phyloP scores from a whole-genome alignment of 1,284 basidiomycete species.

The Tilletia horrida region DNA sequence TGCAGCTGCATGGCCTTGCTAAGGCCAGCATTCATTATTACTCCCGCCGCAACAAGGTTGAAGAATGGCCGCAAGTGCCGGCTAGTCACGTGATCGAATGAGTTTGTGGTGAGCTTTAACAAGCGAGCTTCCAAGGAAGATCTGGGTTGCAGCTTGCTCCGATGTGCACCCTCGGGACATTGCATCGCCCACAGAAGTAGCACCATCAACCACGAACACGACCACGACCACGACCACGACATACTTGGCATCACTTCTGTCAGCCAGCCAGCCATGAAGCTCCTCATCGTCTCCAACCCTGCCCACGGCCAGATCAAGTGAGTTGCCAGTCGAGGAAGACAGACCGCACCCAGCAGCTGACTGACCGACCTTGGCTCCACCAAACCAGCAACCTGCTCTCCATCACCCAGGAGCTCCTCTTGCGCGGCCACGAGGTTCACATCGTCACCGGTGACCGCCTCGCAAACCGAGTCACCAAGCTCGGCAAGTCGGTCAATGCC shows the following conservation, averaged over 20 bases:
- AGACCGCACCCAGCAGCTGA: not conserved
- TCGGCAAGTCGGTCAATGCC: not conserved
- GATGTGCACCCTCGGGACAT: not conserved
- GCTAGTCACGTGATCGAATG: no score
- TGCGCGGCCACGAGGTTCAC: conserved; percentile 26
- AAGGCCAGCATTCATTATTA: no score
- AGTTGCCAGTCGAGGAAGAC: not conserved
- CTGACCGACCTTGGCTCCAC: not conserved
- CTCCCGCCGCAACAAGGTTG: no score
- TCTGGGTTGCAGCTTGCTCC: not conserved
- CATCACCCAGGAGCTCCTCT: conserved; percentile 27
- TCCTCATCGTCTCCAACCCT: conserved; percentile 29
- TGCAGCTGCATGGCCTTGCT: no score
- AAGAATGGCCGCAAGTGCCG: not conserved
- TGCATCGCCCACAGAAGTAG: not conserved
- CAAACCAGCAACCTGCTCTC: conserved; percentile 21
- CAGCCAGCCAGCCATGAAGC: conserved; percentile 21
- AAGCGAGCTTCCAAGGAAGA: not conserved
- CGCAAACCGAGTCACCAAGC: conserved; percentile 6
- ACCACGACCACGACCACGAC: not conserved
- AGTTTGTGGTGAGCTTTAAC: not conserved
- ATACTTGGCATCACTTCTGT: no score
- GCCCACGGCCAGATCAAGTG: conserved; percentile 31
- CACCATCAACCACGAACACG: not conserved
- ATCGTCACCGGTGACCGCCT: conserved; percentile 22